A percentile compares a stretch with the other conserved stretches of the same genome.
Evolutionary conservation across 2,329 filamentous ascomycete genomes (phyloP).

Genomic region (Didymella pomorum): DNA sequence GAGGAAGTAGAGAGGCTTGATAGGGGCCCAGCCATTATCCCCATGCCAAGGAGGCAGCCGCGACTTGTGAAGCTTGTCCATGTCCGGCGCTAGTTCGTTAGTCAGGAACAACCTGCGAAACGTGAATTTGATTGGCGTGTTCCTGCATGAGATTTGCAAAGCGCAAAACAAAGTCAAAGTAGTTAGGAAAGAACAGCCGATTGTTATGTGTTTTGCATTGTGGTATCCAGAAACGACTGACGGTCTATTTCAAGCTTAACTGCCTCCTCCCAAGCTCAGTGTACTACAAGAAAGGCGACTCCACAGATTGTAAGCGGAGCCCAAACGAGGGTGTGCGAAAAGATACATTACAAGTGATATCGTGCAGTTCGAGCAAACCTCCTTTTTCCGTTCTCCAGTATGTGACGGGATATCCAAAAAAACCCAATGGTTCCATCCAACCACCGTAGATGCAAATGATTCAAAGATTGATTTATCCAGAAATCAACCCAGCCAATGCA

Average conservation of each 20-base stretch:
- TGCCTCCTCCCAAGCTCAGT: constrained; percentile 5
- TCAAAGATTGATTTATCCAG: constrained; percentile 37
- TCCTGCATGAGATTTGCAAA: constrained; percentile 19
- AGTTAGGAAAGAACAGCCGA: neutral
- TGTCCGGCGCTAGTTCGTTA: constrained; percentile 23
- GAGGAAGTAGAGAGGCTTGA: constrained; percentile 19
- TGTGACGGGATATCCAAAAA: constrained; percentile 25
- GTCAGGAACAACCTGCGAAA: constrained; percentile 30
- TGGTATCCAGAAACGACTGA: constrained; percentile 8
- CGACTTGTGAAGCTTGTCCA: constrained; percentile 12
- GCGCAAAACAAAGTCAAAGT: neutral
- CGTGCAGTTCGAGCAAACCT: constrained; percentile 19
- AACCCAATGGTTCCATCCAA: constrained; percentile 14
- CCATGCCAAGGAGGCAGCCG: constrained; percentile 16
- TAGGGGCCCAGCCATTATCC: constrained; percentile 18
- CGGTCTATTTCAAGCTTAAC: constrained; percentile 7
- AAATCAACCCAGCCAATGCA: constrained; percentile 31
- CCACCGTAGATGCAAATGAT: constrained; percentile 36
- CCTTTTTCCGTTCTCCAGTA: constrained; percentile 19
- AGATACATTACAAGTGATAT: constrained; percentile 36
- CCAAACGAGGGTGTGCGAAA: constrained; percentile 21
- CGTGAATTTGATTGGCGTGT: constrained; percentile 24
- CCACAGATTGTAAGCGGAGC: constrained; percentile 10
- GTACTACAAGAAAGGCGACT: constrained; percentile 13
- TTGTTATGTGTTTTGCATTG: neutral